Conservation (phyloP, 108 stramenopile species). For the Nitzschia putrida region DNA sequence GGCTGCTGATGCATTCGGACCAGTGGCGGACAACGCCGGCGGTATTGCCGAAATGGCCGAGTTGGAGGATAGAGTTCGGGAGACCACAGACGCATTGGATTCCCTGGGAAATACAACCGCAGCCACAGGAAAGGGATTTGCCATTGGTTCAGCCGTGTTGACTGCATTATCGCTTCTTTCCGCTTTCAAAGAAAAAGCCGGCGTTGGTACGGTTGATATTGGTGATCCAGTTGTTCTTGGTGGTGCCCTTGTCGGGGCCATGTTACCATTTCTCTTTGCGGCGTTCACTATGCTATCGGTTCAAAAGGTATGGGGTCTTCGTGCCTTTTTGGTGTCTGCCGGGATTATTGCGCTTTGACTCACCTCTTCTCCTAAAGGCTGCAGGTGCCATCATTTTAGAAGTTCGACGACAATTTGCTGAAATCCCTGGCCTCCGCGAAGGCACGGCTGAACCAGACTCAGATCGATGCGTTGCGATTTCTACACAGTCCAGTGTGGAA, state of each 20-base stretch:
- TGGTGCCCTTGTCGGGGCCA: slow-evolving; percentile 90
- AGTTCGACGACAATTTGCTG: slow-evolving; percentile 90
- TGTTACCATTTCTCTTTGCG: slow-evolving; percentile 96
- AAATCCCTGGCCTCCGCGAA: slow-evolving; percentile 73
- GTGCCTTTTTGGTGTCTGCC: neutral
- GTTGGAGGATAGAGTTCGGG: slow-evolving; percentile 77
- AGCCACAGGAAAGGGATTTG: slow-evolving; percentile 96
- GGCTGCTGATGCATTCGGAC: slow-evolving; percentile 95
- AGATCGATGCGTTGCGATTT: slow-evolving; percentile 75
- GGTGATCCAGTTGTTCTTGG: slow-evolving; percentile 83
- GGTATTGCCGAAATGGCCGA: slow-evolving; percentile 97
- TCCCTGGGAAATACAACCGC: slow-evolving; percentile 97
- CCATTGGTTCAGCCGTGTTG: slow-evolving; percentile 94
- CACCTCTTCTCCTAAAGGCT: slow-evolving; percentile 51
- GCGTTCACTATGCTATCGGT: slow-evolving; percentile 97
- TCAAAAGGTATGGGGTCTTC: slow-evolving; percentile 57
- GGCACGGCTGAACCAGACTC: slow-evolving; percentile 81
- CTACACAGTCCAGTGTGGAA: slow-evolving; percentile 66
- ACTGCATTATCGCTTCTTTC: slow-evolving; percentile 87
- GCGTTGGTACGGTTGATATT: slow-evolving; percentile 60
- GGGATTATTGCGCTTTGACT: neutral
- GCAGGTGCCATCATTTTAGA: slow-evolving; percentile 94
- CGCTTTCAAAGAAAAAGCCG: slow-evolving; percentile 86
- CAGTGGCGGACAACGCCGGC: slow-evolving; percentile 94
- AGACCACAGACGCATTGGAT: slow-evolving; percentile 93